Base-by-base conservation (phyloP, 371 early-diverging fungal species). In the Conidiobolus incongruus region DNA sequence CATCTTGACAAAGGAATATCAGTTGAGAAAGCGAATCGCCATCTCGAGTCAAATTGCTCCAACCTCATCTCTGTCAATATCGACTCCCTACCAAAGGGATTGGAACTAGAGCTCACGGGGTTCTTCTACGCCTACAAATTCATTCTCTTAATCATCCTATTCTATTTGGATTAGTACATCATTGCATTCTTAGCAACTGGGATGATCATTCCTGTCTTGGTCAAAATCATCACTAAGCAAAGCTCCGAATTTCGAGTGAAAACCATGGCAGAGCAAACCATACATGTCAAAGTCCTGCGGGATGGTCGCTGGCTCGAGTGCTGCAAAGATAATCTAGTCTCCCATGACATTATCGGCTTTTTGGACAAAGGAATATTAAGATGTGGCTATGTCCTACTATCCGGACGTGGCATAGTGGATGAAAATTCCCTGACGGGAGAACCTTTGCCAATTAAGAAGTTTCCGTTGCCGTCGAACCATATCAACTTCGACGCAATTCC, bases 161-260 rank as follows among this genome's bases (percentile, higher is more conserved):
- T 78, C 50, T 81, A 84, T 52, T 57, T 77, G 35, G 66, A 78
- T 58, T 83, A 68, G 63, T 61, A 68, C 48, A 77, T 83, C 40
- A 81, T 74, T 46, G 41, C 78, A 11, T 77, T 80, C n/a, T 68
- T 79, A 35, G 72, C 75, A 1, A 59, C 59, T 45, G 74, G 81
- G 31, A 71, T 81, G 41, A 38, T 80, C 3, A 34, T 69, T 0
- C 75, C 83, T 2, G 83, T 79, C 0, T 20, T 76, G 16, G 62
- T 70, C 53, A 79, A 79, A 52, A 78, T 80, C 2, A 23, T 60
- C 23, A 63, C 79, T n/a, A 68, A 66, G 46, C 56, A 72, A 15
- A 49, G 53, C 20, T 66, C 79, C 2, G 79, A 77, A 50, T 52
- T 56, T 13, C 68, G 75, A 23, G 70, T 81, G 44, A 75, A 72